These are phyloP conservation scores for Colletotrichum aenigma DNA, from an alignment of 2,329 filamentous ascomycete genomes.

Conservation along the genomic window DNA sequence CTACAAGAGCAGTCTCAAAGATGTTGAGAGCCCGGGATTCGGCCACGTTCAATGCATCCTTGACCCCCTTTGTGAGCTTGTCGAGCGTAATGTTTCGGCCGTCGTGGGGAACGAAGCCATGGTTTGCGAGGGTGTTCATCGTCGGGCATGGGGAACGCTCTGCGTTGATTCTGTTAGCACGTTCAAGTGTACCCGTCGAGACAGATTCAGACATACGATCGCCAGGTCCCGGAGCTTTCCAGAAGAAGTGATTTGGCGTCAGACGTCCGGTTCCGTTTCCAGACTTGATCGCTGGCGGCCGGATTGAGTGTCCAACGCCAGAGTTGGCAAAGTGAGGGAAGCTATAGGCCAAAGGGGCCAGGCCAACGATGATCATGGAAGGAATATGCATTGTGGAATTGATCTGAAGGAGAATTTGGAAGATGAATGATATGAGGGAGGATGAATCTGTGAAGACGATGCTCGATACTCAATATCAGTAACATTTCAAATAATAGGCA, in stretches of 20 bases:
- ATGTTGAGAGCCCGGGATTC: constrained; percentile 39
- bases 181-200: neutral
- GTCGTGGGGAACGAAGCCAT: constrained; percentile 26
- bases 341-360: neutral
- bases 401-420: neutral
- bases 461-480: neutral
- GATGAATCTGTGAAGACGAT: neutral
- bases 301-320: neutral
- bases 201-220: neutral
- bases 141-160: constrained; percentile 14
- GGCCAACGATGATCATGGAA: neutral
- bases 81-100: constrained; percentile 21
- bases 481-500: neutral
- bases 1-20: constrained; percentile 42
- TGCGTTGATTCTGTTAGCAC: neutral
- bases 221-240: neutral
- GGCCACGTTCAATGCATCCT: constrained; percentile 46
- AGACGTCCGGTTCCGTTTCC: neutral
- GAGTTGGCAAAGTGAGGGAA: neutral
- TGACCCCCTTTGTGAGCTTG: constrained; percentile 26
- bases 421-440: neutral
- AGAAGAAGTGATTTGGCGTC: neutral
- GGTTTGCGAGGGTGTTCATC: constrained; percentile 27
- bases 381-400: neutral
- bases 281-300: neutral